Evolutionary conservation across 2,329 filamentous ascomycete genomes (phyloP).

Genomic region (Epichloe bromicola): DNA sequence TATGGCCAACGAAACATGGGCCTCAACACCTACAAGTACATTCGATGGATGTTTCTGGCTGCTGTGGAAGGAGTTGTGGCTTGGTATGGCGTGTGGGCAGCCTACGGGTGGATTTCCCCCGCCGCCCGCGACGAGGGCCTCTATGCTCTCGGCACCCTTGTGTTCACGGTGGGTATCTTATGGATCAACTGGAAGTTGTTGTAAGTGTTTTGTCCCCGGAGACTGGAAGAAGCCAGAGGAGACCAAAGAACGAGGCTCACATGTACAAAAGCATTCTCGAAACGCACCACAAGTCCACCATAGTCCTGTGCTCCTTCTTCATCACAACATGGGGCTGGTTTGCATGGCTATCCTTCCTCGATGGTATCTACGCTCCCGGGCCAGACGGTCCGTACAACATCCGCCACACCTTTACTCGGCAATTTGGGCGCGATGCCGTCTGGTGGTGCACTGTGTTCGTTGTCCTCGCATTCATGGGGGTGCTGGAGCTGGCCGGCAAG

Average conservation of each 20-base stretch:
- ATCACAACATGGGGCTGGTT: slow-evolving; percentile 55
- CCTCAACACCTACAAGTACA: slow-evolving; percentile 62
- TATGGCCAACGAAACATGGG: slow-evolving; percentile 62
- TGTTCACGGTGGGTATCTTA: slow-evolving; percentile 56
- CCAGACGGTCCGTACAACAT: slow-evolving; percentile 51
- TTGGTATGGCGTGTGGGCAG: slow-evolving; percentile 51
- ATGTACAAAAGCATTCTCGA: slow-evolving; percentile 45
- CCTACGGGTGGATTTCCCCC: slow-evolving; percentile 33
- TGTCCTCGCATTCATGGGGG: slow-evolving; percentile 43
- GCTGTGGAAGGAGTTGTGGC: slow-evolving; percentile 59
- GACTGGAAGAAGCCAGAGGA: background rate
- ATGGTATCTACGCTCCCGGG: slow-evolving; percentile 40
- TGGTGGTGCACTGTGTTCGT: slow-evolving; percentile 67
- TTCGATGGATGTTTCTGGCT: slow-evolving; percentile 66
- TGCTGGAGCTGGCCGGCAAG: slow-evolving; percentile 52
- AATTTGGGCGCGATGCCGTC: slow-evolving; percentile 52
- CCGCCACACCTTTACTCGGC: slow-evolving; percentile 47
- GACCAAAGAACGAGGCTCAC: background rate
- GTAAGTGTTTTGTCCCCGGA: slow-evolving; percentile 27
- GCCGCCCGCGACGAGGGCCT: slow-evolving; percentile 51
- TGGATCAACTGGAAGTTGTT: slow-evolving; percentile 69
- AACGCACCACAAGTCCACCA: slow-evolving; percentile 59
- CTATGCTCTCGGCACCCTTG: slow-evolving; percentile 61
- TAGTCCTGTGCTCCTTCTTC: slow-evolving; percentile 46
- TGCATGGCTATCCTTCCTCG: slow-evolving; percentile 62